Percentiles rank a stretch among this genome's conserved stretches.
These are phyloP conservation scores for Lantana camara DNA, from an alignment of 257 asterid species.

Conservation along the genomic window DNA sequence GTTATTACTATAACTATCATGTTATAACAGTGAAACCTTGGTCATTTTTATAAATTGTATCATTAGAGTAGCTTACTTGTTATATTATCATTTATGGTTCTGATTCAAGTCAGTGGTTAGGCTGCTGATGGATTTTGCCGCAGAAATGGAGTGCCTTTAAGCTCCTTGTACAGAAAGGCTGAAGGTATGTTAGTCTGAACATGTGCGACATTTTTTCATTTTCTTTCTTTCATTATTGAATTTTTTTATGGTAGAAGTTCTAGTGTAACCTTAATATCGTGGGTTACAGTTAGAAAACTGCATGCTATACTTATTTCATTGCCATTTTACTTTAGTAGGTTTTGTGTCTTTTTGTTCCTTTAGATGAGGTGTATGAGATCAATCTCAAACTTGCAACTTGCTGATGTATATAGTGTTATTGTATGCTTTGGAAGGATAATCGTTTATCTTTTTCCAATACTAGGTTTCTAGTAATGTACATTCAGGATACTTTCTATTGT, in stretches of 20 bases:
- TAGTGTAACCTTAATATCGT: slow-evolving; percentile 12
- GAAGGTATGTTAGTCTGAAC: slow-evolving; percentile 56
- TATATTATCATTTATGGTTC: slow-evolving; percentile 18
- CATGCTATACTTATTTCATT: background rate
- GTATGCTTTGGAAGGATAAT: background rate
- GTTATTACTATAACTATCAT: background rate
- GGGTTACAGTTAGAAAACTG: slow-evolving; percentile 8
- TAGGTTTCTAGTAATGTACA: background rate
- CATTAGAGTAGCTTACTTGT: slow-evolving; percentile 17
- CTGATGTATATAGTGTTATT: background rate
- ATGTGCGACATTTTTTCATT: background rate
- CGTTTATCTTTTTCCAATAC: background rate
- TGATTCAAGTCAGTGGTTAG: slow-evolving; percentile 46
- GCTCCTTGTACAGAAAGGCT: slow-evolving; percentile 70
- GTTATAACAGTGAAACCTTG: background rate
- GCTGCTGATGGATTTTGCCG: slow-evolving; percentile 99
- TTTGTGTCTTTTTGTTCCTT: slow-evolving; percentile 7
- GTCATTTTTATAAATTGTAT: slow-evolving; percentile 3
- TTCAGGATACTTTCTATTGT: background rate
- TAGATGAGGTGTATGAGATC: background rate
- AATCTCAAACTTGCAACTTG: slow-evolving; percentile 6
- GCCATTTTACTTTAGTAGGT: slow-evolving; percentile 3
- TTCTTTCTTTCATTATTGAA: background rate
- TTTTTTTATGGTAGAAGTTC: background rate
- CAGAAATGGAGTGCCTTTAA: slow-evolving; percentile 71